A percentile compares a stretch with the other conserved stretches of the same genome.
These are phyloP conservation scores for Viridothelium virens DNA, from an alignment of 495 filamentous ascomycete species.

Conservation along the genomic window DNA sequence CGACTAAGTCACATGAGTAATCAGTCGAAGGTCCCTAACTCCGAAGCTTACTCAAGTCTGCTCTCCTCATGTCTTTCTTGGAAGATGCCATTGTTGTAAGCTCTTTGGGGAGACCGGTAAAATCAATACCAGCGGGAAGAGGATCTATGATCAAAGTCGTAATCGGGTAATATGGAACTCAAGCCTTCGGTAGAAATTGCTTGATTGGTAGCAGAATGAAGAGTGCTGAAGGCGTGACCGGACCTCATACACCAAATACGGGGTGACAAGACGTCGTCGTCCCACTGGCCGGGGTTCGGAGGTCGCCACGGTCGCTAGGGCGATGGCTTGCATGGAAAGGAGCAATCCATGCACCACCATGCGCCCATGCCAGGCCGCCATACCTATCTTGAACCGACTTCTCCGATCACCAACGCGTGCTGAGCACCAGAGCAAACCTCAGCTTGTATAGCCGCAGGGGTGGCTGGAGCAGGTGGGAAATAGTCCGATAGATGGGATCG, in stretches of 20 bases:
- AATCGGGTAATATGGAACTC: no score
- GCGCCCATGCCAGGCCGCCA: neutral
- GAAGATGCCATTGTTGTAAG: slow-evolving; percentile 47
- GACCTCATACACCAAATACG: no score
- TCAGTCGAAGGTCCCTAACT: neutral
- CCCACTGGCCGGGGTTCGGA: neutral
- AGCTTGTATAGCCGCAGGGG: neutral
- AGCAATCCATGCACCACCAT: neutral
- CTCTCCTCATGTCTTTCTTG: slow-evolving; percentile 80
- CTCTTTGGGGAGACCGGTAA: neutral
- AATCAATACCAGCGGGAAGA: no score
- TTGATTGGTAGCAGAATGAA: no score
- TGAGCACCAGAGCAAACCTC: neutral
- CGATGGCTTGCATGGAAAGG: neutral
- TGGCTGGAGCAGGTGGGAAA: neutral
- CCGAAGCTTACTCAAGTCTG: slow-evolving; percentile 62
- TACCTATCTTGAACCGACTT: neutral
- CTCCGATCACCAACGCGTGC: neutral
- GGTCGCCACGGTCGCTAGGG: neutral
- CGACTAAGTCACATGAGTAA: slow-evolving; percentile 38
- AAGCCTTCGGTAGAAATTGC: no score
- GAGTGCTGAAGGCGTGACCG: no score
- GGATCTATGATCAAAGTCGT: no score
- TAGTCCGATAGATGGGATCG: neutral
- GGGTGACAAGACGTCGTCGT: neutral